A percentile compares a stretch with the other conserved stretches of the same genome.
These are phyloP conservation scores for Saccharomycodes ludwigii DNA, from an alignment of 805 yeast species.

Conservation along the genomic window DNA sequence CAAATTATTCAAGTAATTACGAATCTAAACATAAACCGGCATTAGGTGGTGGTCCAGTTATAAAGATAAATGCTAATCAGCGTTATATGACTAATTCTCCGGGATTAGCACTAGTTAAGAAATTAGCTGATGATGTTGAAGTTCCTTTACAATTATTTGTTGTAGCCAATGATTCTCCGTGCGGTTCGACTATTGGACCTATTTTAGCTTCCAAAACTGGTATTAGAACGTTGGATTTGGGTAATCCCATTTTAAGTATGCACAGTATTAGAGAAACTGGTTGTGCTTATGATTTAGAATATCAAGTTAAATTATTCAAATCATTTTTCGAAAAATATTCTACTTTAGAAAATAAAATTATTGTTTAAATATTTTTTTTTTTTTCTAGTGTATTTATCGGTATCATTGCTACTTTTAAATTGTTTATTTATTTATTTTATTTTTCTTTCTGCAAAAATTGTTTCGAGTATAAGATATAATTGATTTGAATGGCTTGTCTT, in stretches of 20 bases:
- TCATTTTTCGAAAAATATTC: slow-evolving; percentile 43
- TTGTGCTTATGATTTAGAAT: slow-evolving; percentile 60
- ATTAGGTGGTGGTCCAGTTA: slow-evolving; percentile 82
- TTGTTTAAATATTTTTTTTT: too few species aligned
- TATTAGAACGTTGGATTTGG: slow-evolving; percentile 75
- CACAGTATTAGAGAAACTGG: slow-evolving; percentile 90
- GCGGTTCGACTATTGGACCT: slow-evolving; percentile 97
- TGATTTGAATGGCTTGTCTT: too few species aligned
- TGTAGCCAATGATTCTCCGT: slow-evolving; percentile 85
- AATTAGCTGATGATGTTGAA: slow-evolving; percentile 49
- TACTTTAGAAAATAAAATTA: slow-evolving; percentile 29
- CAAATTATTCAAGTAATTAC: slow-evolving; percentile 69
- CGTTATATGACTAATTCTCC: slow-evolving; percentile 89
- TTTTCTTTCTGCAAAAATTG: too few species aligned
- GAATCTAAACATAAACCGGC: slow-evolving; percentile 71
- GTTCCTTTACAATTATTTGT: slow-evolving; percentile 89
- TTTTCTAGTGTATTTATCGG: too few species aligned
- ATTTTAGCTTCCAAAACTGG: slow-evolving; percentile 81
- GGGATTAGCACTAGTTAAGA: slow-evolving; percentile 68
- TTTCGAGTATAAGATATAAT: too few species aligned
- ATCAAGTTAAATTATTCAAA: slow-evolving; percentile 47
- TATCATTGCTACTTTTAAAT: too few species aligned
- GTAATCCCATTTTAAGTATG: slow-evolving; percentile 89
- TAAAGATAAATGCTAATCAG: slow-evolving; percentile 90
- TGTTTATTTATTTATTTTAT: too few species aligned